Evolutionary conservation across 257 asterid species (phyloP).

Genomic region (Jasminum sambac): DNA sequence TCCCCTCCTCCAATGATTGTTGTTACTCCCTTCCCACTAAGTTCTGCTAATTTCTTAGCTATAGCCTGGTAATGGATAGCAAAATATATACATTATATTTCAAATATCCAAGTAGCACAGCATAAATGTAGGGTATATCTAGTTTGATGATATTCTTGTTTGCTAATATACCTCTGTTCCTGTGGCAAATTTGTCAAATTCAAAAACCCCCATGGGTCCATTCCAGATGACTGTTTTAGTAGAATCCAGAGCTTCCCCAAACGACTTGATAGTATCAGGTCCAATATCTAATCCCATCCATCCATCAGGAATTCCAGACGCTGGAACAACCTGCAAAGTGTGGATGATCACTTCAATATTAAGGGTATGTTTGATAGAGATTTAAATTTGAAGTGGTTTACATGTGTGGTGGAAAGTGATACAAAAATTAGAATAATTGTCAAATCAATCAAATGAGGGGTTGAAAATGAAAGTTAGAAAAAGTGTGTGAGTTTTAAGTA

Average conservation of each 20-base stretch:
- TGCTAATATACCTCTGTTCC: constrained; percentile 66
- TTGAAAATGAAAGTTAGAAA: too few relatives aligned
- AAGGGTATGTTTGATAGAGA: too few relatives aligned
- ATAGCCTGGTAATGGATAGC: constrained; percentile 41
- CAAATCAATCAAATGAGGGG: too few relatives aligned
- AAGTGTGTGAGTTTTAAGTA: too few relatives aligned
- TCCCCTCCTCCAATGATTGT: constrained; percentile 92
- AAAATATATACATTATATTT: background rate
- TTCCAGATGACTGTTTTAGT: constrained; percentile 80
- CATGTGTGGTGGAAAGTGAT: too few relatives aligned
- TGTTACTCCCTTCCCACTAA: constrained; percentile 89
- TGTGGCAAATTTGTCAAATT: constrained; percentile 83
- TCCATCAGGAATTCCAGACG: constrained; percentile 81
- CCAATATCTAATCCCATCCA: constrained; percentile 94
- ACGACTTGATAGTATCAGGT: constrained; percentile 69
- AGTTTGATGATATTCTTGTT: background rate
- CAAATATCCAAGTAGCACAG: background rate
- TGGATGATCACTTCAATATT: background rate
- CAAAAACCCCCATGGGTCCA: constrained; percentile 92
- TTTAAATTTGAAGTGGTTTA: too few relatives aligned
- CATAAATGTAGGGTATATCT: background rate
- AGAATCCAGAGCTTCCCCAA: constrained; percentile 58
- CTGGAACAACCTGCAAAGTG: constrained; percentile 56
- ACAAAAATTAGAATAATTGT: too few relatives aligned
- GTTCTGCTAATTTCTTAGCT: constrained; percentile 80